Conservation (phyloP, 2,329 filamentous ascomycete genomes). For the Ophiocordyceps camponoti-leonardi region DNA sequence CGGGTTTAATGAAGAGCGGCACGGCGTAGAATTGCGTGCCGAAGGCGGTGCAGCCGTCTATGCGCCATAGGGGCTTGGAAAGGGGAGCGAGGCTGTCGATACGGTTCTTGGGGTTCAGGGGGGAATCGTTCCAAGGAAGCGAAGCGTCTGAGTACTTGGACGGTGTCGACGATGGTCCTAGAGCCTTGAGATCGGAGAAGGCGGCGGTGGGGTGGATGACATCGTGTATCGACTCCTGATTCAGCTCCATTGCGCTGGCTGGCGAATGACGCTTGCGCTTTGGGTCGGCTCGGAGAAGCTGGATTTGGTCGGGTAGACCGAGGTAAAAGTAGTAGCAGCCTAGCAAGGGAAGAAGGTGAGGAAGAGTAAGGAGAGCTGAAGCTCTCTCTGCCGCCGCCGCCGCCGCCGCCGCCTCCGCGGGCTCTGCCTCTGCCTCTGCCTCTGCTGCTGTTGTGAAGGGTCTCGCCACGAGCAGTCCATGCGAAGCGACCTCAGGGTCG, state of each 20-base stretch:
- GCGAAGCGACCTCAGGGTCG: background rate
- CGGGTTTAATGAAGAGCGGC: conserved; percentile 28
- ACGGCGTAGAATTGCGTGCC: conserved; percentile 41
- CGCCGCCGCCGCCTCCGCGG: too few species aligned
- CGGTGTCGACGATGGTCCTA: background rate
- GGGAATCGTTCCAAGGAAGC: conserved; percentile 26
- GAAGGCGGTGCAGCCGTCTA: conserved; percentile 39
- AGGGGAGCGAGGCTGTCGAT: conserved; percentile 35
- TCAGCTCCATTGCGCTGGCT: conserved; percentile 33
- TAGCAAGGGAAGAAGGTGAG: background rate
- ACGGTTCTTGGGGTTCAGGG: conserved; percentile 42
- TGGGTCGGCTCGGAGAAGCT: background rate
- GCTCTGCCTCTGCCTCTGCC: too few species aligned
- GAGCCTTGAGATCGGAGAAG: conserved; percentile 14
- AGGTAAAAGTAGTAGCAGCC: background rate
- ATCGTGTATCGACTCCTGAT: conserved; percentile 31
- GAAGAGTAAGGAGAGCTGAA: too few species aligned
- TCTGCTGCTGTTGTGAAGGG: background rate
- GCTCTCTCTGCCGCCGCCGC: background rate
- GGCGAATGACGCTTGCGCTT: background rate
- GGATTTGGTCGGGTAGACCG: background rate
- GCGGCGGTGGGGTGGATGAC: conserved; percentile 41
- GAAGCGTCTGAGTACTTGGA: background rate
- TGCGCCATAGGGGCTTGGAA: conserved; percentile 31
- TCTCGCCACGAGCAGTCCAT: background rate